Evolutionary conservation across 148 eudicot species (phyloP), one percentile per base, ranked within the genome.

Genomic region (Beta vulgaris): DNA sequence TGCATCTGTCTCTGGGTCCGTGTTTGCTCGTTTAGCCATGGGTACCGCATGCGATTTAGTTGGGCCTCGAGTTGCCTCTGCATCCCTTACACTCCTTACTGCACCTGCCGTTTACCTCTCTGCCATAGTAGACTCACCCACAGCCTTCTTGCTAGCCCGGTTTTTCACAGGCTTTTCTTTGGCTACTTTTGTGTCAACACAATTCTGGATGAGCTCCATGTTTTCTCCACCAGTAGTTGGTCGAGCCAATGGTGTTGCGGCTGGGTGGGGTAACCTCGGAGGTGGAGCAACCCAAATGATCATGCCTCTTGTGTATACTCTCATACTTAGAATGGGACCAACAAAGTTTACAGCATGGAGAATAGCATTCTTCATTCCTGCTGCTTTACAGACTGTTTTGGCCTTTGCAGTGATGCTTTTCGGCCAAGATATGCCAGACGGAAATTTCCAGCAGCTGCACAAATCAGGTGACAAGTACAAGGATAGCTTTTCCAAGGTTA

Each of bases 171-270:
- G 98, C 9, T 91, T 94, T 67, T 91, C 97, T 0, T 57, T 94
- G 2, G 98, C 98, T 57, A 91, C 96, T 2, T 94, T 94, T 58
- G 98, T 94, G 11, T 90, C 98, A 1, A 87, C 93, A 14, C 93
- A 90, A 9, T 94, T 81, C 82, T 94, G 98, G 98, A 91, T 91
- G 97, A 91, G 97, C 83, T 90, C 98, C n/a, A 84, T 94, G 88
- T 94, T 94, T 79, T 87, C 91, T 0, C 72, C 90, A 14, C 54
- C 37, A 0, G 90, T 94, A 1, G 96, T 91, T 0, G 98, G 88
- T 34, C 88, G 89, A 0, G 97, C 93, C 11, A 94, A 94, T 40
- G 97, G 91, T 5, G 13, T 90, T 1, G 79, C 98, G 0, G 97
- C 89, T 11, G 98, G 98, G 10, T 94, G 98, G 98, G 98, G 96